A percentile compares a stretch with the other conserved stretches of the same genome.
Conservation (phyloP, 2,329 filamentous ascomycete genomes). For the Westerdykella ornata region DNA sequence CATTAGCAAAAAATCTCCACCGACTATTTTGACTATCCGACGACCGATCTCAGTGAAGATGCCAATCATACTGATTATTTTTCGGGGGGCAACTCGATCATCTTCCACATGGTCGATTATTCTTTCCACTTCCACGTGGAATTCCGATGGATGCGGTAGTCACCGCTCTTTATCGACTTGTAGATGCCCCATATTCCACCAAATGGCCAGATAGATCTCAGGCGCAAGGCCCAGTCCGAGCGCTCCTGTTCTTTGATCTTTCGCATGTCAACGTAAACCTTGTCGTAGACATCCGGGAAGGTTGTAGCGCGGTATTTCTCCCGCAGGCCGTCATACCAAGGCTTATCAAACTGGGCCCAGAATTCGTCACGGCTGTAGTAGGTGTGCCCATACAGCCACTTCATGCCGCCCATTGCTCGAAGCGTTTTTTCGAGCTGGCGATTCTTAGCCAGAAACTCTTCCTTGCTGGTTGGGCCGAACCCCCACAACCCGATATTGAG, state of each 20-base stretch:
- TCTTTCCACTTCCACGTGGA: slow-evolving; percentile 28
- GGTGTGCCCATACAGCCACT: slow-evolving; percentile 64
- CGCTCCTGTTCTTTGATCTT: slow-evolving; percentile 24
- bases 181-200: slow-evolving; percentile 36
- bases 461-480: slow-evolving; percentile 49
- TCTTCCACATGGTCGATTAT: too few relatives aligned
- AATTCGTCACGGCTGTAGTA: slow-evolving; percentile 64
- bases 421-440: slow-evolving; percentile 55
- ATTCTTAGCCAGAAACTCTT: slow-evolving; percentile 49
- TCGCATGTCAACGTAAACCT: slow-evolving; percentile 48
- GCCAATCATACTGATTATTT: background rate
- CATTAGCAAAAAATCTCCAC: too few relatives aligned
- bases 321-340: slow-evolving; percentile 54
- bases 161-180: slow-evolving; percentile 35
- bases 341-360: slow-evolving; percentile 57
- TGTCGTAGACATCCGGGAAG: slow-evolving; percentile 61
- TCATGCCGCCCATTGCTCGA: slow-evolving; percentile 55
- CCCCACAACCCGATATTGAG: slow-evolving; percentile 68
- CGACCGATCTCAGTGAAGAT: too few relatives aligned
- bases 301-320: slow-evolving; percentile 53
- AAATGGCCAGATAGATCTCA: slow-evolving; percentile 33
- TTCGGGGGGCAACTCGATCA: too few relatives aligned
- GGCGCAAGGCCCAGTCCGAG: slow-evolving; percentile 18
- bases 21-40: too few relatives aligned
- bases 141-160: slow-evolving; percentile 31